Evolutionary conservation across 345 rosid species (phyloP).

Genomic region (Litchi chinensis): DNA sequence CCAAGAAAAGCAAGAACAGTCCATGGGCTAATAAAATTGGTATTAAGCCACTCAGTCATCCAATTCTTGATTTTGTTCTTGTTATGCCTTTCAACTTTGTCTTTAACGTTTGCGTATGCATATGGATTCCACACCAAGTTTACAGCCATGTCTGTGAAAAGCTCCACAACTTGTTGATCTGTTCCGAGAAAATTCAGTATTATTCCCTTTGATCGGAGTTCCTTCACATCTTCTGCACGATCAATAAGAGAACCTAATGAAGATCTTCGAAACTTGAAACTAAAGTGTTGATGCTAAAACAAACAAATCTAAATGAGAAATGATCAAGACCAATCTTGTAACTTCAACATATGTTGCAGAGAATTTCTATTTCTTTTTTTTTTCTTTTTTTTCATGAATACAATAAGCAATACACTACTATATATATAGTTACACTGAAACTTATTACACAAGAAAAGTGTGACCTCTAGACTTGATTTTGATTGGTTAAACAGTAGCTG

Average conservation of each 20-base stretch:
- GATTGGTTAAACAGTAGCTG: too few species aligned
- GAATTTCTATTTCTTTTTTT: too few species aligned
- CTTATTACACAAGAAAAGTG: too few species aligned
- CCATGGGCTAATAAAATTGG: constrained; percentile 10
- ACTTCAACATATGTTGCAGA: too few species aligned
- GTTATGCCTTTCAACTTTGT: neutral
- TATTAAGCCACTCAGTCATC: neutral
- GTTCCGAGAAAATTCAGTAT: neutral
- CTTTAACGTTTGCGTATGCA: neutral
- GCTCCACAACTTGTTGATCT: constrained; percentile 3
- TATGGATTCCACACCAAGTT: constrained; percentile 1
- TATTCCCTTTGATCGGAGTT: constrained; percentile 6
- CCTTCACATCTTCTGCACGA: constrained; percentile 18
- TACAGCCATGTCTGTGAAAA: constrained; percentile 1
- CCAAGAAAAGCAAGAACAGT: constrained; percentile 6
- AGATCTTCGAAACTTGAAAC: too few species aligned
- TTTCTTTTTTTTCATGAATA: too few species aligned
- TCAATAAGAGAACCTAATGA: constrained; percentile 3
- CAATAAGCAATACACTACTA: too few species aligned
- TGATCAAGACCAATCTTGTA: too few species aligned
- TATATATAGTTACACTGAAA: too few species aligned
- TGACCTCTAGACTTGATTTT: too few species aligned
- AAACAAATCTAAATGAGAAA: too few species aligned
- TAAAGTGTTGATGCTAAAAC: too few species aligned
- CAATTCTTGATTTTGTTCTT: constrained; percentile 1